Evolutionary conservation across 2,329 filamentous ascomycete genomes (phyloP).

Genomic region (Fusarium oligoseptatum): DNA sequence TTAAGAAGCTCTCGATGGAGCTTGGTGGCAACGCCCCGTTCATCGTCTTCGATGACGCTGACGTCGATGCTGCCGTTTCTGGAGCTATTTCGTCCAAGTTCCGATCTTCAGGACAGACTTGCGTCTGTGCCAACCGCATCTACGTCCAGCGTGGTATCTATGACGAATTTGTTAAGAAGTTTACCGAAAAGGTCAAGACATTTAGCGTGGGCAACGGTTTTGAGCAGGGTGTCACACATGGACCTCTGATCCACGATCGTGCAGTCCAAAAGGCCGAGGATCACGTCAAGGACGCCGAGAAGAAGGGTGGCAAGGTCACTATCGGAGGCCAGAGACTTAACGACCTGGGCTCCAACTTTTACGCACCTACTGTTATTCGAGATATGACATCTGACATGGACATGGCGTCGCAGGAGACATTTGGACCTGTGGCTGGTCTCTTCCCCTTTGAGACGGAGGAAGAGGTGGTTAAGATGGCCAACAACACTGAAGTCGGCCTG

Average conservation of each 20-base stretch:
- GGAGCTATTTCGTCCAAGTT: constrained; percentile 92
- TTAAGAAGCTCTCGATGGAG: constrained; percentile 89
- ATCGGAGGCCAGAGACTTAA: constrained; percentile 80
- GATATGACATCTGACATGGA: constrained; percentile 90
- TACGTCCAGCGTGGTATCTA: constrained; percentile 85
- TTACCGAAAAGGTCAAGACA: constrained; percentile 77
- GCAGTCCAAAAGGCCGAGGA: constrained; percentile 83
- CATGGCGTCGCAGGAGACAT: constrained; percentile 90
- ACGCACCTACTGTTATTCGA: constrained; percentile 88
- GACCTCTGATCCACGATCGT: constrained; percentile 86
- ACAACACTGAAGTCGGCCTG: constrained; percentile 85
- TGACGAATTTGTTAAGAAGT: constrained; percentile 76
- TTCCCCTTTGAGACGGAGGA: constrained; percentile 91
- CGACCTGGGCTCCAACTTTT: constrained; percentile 87
- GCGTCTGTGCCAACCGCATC: constrained; percentile 88
- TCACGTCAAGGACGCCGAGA: constrained; percentile 83
- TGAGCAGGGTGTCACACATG: constrained; percentile 78
- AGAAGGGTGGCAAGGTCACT: constrained; percentile 81
- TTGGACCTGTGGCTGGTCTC: constrained; percentile 91
- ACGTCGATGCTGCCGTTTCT: constrained; percentile 85
- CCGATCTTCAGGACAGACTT: constrained; percentile 94
- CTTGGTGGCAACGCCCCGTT: constrained; percentile 96
- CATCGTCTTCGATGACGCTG: constrained; percentile 96
- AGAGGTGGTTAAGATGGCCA: constrained; percentile 88
- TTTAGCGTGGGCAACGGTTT: constrained; percentile 86